Conservation (phyloP, 192 early-diverging fungal species). For the Coemansia interrupta region DNA sequence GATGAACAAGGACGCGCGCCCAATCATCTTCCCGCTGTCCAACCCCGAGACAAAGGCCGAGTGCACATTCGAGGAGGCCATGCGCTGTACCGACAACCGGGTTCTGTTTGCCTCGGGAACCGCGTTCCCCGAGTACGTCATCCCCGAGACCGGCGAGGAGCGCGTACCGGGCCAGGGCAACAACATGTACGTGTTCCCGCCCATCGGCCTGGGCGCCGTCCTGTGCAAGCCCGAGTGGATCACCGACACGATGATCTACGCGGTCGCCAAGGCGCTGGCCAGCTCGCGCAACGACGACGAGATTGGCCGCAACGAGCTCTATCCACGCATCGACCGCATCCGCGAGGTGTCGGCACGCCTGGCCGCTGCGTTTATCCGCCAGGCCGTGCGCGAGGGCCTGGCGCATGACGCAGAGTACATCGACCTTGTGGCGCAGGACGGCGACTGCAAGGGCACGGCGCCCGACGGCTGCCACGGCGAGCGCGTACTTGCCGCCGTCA, state of each 20-base stretch:
- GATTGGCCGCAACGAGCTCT: conserved; percentile 59
- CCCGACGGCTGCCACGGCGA: conserved; percentile 6
- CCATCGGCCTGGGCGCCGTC: conserved; percentile 83
- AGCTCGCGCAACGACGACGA: conserved; percentile 65
- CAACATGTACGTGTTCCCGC: conserved; percentile 98
- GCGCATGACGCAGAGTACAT: conserved; percentile 37
- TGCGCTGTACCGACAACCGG: conserved; percentile 68
- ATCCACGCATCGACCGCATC: conserved; percentile 73
- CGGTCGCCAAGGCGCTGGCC: conserved; percentile 69
- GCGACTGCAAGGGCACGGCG: not conserved
- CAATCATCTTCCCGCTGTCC: conserved; percentile 87
- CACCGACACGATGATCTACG: conserved; percentile 79
- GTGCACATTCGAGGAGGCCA: conserved; percentile 89
- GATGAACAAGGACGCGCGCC: conserved; percentile 58
- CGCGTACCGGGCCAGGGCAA: conserved; percentile 79
- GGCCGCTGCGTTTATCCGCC: conserved; percentile 65
- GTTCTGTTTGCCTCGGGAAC: conserved; percentile 92
- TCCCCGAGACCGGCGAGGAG: conserved; percentile 51
- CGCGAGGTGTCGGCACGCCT: conserved; percentile 71
- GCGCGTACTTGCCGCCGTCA: conserved; percentile 1
- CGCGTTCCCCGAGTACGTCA: conserved; percentile 76
- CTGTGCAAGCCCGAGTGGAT: conserved; percentile 70
- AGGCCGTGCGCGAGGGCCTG: conserved; percentile 54
- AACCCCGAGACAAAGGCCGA: conserved; percentile 88
- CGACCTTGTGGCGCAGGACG: conserved; percentile 17